Conservation (phyloP, 352 stramenopile genomes). For the Phytophthora sojae region DNA sequence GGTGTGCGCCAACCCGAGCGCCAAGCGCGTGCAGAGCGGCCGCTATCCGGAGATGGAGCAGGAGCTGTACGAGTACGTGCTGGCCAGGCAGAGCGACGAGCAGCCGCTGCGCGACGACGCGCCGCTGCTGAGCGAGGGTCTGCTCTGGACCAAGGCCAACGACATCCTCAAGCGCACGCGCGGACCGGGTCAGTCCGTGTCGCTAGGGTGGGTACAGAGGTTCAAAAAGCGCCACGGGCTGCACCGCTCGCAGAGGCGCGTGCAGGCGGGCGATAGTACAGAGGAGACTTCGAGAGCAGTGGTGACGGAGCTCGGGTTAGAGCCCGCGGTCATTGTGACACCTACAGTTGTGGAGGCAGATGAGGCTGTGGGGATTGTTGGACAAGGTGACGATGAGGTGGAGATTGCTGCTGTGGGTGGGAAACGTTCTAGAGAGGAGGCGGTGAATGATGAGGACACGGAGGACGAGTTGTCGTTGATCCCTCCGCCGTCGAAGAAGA, state of each 20-base stretch:
- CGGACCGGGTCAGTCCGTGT: slow-evolving; percentile 32
- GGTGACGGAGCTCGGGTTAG: not conserved
- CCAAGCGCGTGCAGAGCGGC: slow-evolving; percentile 43
- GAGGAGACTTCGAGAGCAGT: not conserved
- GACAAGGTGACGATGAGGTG: not conserved
- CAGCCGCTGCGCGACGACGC: slow-evolving; percentile 2
- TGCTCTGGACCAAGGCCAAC: slow-evolving; percentile 47
- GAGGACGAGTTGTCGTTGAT: slow-evolving; percentile 16
- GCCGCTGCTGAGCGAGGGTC: slow-evolving; percentile 31
- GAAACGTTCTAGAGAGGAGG: slow-evolving; percentile 9
- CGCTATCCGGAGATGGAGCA: slow-evolving; percentile 50
- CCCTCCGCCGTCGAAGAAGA: slow-evolving; percentile 3
- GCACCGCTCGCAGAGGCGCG: slow-evolving; percentile 30
- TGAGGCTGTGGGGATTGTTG: no score
- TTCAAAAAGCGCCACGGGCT: slow-evolving; percentile 51
- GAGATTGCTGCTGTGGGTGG: not conserved
- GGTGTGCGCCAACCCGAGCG: slow-evolving; percentile 33
- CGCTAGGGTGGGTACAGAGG: slow-evolving; percentile 44
- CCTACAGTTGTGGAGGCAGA: not conserved
- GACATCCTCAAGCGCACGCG: slow-evolving; percentile 37
- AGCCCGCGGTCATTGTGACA: not conserved
- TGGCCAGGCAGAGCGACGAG: slow-evolving; percentile 11
- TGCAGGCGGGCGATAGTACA: not conserved
- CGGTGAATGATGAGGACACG: not conserved
- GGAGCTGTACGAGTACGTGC: slow-evolving; percentile 30